Evolutionary conservation across 495 filamentous ascomycete species (phyloP).

Genomic region (Geoglossum glabrum): DNA sequence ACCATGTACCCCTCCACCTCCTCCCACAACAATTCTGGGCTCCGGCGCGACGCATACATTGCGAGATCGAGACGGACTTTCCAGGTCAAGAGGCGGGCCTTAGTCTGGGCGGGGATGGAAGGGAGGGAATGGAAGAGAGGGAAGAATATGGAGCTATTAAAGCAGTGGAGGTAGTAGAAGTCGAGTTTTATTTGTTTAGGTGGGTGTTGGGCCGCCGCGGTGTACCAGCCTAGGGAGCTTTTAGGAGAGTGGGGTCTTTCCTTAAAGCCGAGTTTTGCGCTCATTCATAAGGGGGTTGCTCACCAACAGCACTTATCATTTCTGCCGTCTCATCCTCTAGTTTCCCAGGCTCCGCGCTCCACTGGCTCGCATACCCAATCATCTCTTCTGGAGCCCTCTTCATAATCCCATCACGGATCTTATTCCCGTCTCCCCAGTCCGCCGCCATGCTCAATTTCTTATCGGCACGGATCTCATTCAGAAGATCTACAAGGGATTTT

Average conservation of each 20-base stretch:
- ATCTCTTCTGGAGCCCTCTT: constrained; percentile 40
- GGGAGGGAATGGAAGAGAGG: constrained; percentile 26
- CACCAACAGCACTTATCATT: constrained; percentile 48
- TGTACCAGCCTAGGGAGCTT: constrained; percentile 31
- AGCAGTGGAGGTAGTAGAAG: constrained; percentile 60
- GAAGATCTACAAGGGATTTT: constrained; percentile 34
- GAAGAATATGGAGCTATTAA: constrained; percentile 45
- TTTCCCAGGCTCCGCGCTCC: constrained; percentile 35
- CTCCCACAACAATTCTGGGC: constrained; percentile 31
- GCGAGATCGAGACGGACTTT: constrained; percentile 50
- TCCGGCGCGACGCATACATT: constrained; percentile 40
- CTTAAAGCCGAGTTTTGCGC: not conserved
- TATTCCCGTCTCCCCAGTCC: constrained; percentile 33
- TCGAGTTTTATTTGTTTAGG: constrained; percentile 50
- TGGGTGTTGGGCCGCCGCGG: constrained; percentile 37
- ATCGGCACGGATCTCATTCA: constrained; percentile 35
- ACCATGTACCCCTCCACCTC: constrained; percentile 34
- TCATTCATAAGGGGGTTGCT: constrained; percentile 5
- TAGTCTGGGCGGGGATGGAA: constrained; percentile 23
- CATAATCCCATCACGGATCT: constrained; percentile 47
- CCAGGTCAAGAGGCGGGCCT: constrained; percentile 51
- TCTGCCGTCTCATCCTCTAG: constrained; percentile 50
- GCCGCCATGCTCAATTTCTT: constrained; percentile 31
- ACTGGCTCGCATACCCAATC: constrained; percentile 36
- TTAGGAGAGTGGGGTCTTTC: not conserved